A percentile compares a stretch with the other conserved stretches of the same genome.
These are phyloP conservation scores for Helianthus annuus DNA, from an alignment of 129 eudicot species.

Conservation along the genomic window DNA sequence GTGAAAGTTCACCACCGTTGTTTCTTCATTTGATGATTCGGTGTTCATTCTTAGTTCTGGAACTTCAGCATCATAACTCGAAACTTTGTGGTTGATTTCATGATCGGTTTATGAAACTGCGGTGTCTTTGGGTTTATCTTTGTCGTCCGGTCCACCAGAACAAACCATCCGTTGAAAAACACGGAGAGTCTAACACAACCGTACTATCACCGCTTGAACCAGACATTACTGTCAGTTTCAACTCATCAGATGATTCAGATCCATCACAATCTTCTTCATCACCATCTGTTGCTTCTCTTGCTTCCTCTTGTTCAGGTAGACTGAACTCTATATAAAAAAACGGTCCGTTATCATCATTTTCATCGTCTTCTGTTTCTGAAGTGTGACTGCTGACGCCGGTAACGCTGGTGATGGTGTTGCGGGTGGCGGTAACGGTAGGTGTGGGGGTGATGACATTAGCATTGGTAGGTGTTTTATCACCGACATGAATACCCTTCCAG, in stretches of 20 bases:
- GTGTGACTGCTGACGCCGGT: slow-evolving; percentile 25
- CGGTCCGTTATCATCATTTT: slow-evolving; percentile 60
- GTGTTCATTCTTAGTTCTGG: slow-evolving; percentile 49
- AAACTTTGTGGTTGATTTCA: slow-evolving; percentile 62
- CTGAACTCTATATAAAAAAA: slow-evolving; percentile 82
- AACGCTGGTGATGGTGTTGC: slow-evolving; percentile 18
- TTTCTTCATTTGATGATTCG: neutral
- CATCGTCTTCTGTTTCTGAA: slow-evolving; percentile 36
- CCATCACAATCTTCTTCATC: slow-evolving; percentile 25
- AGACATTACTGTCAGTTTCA: slow-evolving; percentile 10
- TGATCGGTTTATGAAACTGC: slow-evolving; percentile 46
- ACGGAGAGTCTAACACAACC: slow-evolving; percentile 48
- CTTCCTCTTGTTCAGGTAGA: slow-evolving; percentile 38
- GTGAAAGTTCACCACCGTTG: too few species aligned
- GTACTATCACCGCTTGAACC: slow-evolving; percentile 44
- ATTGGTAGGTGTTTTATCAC: neutral
- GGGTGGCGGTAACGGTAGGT: slow-evolving; percentile 7
- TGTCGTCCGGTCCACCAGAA: slow-evolving; percentile 43
- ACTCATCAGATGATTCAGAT: slow-evolving; percentile 10
- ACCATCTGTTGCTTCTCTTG: slow-evolving; percentile 17
- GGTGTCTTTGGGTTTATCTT: slow-evolving; percentile 36
- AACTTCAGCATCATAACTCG: slow-evolving; percentile 69
- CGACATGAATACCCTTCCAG: slow-evolving; percentile 48
- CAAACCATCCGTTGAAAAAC: slow-evolving; percentile 61
- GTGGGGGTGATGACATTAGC: slow-evolving; percentile 11